Base-by-base conservation (phyloP, 2,329 filamentous ascomycete genomes). In the Dothistroma pini region DNA sequence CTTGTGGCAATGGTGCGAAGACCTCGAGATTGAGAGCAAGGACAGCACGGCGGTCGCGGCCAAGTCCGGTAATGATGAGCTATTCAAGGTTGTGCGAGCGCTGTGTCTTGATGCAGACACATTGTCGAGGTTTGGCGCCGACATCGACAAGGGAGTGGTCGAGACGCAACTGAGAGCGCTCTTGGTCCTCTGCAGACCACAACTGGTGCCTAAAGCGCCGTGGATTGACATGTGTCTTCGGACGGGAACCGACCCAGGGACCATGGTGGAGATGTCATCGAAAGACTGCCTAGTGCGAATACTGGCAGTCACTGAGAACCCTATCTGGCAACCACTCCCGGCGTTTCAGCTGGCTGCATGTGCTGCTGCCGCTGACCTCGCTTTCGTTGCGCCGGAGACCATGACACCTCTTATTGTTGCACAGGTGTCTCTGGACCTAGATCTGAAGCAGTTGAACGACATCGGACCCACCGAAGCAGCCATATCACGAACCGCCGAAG, bases 161-260 rank as follows among this genome's bases (percentile, higher is more conserved):
- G 85, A 90, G 67, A 75, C 78, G 25, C 91, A 96, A 72, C 86
- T 96, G 68, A 85, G 92, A 65, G 84, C 85, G 6, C 78, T 97
- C 4, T 79, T 96, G 19, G 86, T 96, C 19, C 80, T 99, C 29
- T 89, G 89, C 59, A 89, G 91, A 25, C 82, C 86, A 21, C 87
- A 93, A 62, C 78, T 99, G 38, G 84, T 97, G 61, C 88, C 91
- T 0, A 84, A 85, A 61, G 82, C 87, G 21, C 90, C 85, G 63
- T 99, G 96, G 96, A 97, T 99, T 70, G 88, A 95, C 48, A 78
- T 92, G 2, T 96, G 91, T 70, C 81, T 97, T 58, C 86, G 86
- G 62, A 88, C 89, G 66, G 88, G 88, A 12, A 80, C 91, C 12
- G 95, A 99, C 74, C 95, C 95, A 5, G 93, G 93, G 19, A 80